phyloP scores from a whole-genome alignment of 495 filamentous ascomycete genomes.

The Apiosordaria backusii region DNA sequence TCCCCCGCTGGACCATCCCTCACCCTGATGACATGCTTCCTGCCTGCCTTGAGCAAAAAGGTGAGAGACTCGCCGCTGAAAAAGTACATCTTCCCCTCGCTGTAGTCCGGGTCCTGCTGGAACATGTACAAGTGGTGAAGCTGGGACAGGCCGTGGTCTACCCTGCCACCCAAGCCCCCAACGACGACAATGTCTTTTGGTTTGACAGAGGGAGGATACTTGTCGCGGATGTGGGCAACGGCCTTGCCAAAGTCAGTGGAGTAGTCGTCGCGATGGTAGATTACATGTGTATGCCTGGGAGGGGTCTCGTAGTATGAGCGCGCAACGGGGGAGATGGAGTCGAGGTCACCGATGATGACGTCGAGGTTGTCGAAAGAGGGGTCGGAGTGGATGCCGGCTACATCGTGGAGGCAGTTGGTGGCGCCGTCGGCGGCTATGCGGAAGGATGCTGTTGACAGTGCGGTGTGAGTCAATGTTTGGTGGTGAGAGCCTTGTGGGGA shows the following conservation, averaged over 20 bases:
- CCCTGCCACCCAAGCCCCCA: slow-evolving; percentile 83
- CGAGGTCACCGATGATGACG: slow-evolving; percentile 81
- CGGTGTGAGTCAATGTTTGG: slow-evolving; percentile 15
- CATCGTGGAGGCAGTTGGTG: slow-evolving; percentile 73
- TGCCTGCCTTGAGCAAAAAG: slow-evolving; percentile 66
- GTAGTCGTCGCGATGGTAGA: slow-evolving; percentile 71
- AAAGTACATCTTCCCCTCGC: slow-evolving; percentile 58
- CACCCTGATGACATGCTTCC: slow-evolving; percentile 62
- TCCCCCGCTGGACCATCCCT: slow-evolving; percentile 35
- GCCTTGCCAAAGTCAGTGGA: slow-evolving; percentile 71
- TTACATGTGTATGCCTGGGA: slow-evolving; percentile 50
- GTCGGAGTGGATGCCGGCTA: slow-evolving; percentile 29
- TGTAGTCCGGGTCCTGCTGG: slow-evolving; percentile 44
- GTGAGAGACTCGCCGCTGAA: slow-evolving; percentile 75
- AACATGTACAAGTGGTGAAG: slow-evolving; percentile 73
- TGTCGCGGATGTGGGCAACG: slow-evolving; percentile 45
- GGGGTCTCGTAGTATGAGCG: slow-evolving; percentile 55
- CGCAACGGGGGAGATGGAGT: slow-evolving; percentile 64
- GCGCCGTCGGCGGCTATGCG: slow-evolving; percentile 86
- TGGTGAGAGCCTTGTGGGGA: too few relatives aligned
- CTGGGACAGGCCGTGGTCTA: slow-evolving; percentile 87
- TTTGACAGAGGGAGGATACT: background rate
- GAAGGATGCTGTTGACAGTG: slow-evolving; percentile 43
- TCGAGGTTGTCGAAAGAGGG: slow-evolving; percentile 50
- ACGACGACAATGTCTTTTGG: slow-evolving; percentile 58